Evolutionary conservation across 1,284 basidiomycete genomes (phyloP).

Genomic region (Chiua sp.): DNA sequence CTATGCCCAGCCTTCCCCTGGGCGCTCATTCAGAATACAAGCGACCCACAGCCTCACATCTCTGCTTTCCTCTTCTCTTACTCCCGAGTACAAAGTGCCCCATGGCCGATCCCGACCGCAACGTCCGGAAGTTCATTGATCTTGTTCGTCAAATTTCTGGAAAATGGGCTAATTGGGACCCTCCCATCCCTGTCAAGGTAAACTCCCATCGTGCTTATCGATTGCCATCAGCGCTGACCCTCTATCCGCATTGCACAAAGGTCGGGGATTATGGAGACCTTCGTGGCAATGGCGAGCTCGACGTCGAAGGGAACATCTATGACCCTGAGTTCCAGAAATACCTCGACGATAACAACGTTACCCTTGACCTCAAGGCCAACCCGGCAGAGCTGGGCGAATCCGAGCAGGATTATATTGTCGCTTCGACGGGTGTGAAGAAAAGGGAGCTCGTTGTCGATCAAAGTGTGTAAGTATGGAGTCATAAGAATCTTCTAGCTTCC

Average conservation of each 20-base stretch:
- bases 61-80: no score
- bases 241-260: background rate
- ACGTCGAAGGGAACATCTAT: slow-evolving; percentile 24
- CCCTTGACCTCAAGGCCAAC: background rate
- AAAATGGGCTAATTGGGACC: slow-evolving; percentile 23
- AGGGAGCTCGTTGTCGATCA: no score
- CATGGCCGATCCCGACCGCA: background rate
- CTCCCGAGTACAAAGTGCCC: no score
- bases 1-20: no score
- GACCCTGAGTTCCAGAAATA: slow-evolving; percentile 1
- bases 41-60: no score
- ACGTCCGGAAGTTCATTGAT: slow-evolving; percentile 16
- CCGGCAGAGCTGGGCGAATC: background rate
- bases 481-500: no score
- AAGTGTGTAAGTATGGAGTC: no score
- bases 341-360: background rate
- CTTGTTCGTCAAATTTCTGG: slow-evolving; percentile 18
- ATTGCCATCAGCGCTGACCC: background rate
- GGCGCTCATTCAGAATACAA: no score
- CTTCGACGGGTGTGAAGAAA: slow-evolving; percentile 16
- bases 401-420: slow-evolving; percentile 6
- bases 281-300: slow-evolving; percentile 10
- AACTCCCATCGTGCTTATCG: background rate
- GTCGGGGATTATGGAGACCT: slow-evolving; percentile 18
- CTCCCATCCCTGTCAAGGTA: slow-evolving; percentile 16